Evolutionary conservation across 2,329 filamentous ascomycete species (phyloP), one percentile per base, ranked within the genome.

Genomic region (Hypoxylon sp.): DNA sequence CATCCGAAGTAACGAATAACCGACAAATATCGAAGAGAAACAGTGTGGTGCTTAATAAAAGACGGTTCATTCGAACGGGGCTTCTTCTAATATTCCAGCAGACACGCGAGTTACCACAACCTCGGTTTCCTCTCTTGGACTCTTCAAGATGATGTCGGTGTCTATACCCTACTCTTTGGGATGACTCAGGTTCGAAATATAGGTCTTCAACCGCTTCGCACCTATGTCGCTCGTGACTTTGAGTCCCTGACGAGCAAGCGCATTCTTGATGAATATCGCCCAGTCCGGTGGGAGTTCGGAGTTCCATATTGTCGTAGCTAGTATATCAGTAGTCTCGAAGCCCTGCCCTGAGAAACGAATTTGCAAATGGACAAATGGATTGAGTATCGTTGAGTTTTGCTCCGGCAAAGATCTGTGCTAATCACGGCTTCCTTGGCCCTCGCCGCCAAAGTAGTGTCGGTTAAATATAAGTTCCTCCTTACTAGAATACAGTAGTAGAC

Each of bases 21-120:
- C 21, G 10, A 9, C 14, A 10, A 11, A 48, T 21, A 7, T 48
- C 6, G n/a, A 50, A 43, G 23, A 43, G 11, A 41, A 50, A 14
- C 21, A 6, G 23, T 23, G 43, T 43, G 10, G 7, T 25, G 25
- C n/a, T 55, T 9, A 45, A 38, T 10, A 41, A 28, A 49, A 61
- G 50, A 30, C 59, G 50, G 11, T 23, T 38, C 41, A 30, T 49
- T n/a, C 41, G 50, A 13, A n/a, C 30, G 10, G 23, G 38, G 17
- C 2, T 55, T 23, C 14, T 25, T 21, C n/a, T 55, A 2, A 32
- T 43, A 28, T 49, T 21, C 43, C 32, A 48, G 32, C 2, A 13
- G n/a, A 13, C 6, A 5, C 10, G 28, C 30, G 30, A 61, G 23
- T 36, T 30, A 14, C 23, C 10, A 36, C 7, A 34, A 14, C n/a